Percentiles rank a stretch among this genome's conserved stretches.
These are phyloP conservation scores for Monosporascus ibericus DNA, from an alignment of 2,329 filamentous ascomycete species.

Conservation along the genomic window DNA sequence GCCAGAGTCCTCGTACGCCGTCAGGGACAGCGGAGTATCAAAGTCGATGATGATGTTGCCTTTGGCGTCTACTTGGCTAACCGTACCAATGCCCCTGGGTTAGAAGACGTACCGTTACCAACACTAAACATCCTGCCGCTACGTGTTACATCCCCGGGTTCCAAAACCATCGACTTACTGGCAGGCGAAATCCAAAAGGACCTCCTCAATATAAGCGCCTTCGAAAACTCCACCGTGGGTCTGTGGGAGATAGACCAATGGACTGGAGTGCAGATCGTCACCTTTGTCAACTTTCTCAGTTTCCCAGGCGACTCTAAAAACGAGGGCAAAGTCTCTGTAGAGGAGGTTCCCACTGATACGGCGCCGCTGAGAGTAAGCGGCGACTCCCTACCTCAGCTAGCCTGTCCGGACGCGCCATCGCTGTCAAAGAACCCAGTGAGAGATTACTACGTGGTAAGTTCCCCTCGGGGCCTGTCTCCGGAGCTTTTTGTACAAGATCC, in stretches of 20 bases:
- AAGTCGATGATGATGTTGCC: conserved; percentile 38
- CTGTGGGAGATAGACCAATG: conserved; percentile 68
- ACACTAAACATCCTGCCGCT: conserved; percentile 78
- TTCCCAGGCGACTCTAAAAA: conserved; percentile 29
- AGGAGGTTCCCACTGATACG: neutral
- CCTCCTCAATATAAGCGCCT: conserved; percentile 52
- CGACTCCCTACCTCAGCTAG: conserved; percentile 1
- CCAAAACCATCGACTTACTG: conserved; percentile 34
- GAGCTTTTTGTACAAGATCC: neutral
- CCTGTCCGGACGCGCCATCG: conserved; percentile 6
- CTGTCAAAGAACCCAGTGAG: conserved; percentile 13
- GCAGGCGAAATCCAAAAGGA: conserved; percentile 63
- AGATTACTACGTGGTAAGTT: conserved; percentile 15
- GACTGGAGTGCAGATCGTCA: conserved; percentile 66
- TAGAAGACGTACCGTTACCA: conserved; percentile 51
- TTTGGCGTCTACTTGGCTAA: conserved; percentile 84
- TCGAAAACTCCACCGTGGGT: conserved; percentile 50
- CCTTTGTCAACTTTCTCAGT: conserved; percentile 76
- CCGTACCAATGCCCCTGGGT: conserved; percentile 47
- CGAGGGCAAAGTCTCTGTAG: neutral
- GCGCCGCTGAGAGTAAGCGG: neutral
- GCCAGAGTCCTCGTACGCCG: conserved; percentile 38
- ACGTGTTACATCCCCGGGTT: conserved; percentile 37
- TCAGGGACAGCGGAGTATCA: neutral
- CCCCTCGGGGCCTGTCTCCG: neutral